Base-by-base conservation (phyloP, 106 monocot species). In the Acanthochlamys bracteata region DNA sequence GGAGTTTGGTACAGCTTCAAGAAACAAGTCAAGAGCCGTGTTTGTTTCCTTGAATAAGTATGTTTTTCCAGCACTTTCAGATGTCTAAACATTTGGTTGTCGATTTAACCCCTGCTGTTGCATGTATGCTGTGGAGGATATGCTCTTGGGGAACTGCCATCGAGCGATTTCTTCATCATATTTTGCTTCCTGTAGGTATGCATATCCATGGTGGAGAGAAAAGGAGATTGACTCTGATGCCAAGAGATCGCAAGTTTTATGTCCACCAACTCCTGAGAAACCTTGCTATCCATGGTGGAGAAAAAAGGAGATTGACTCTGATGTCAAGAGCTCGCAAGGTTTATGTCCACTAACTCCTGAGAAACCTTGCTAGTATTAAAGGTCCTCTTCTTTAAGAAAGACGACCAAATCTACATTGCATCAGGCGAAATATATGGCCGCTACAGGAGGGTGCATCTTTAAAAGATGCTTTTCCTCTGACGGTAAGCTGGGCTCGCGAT, bases 251-350 rank as follows among this genome's bases (percentile, higher is more conserved):
- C 83, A 82, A 72, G 95, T 90, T 40, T 46, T 83, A 43, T 93
- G 93, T 61, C 93, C 93, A 54, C 89, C 85, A 41, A 93, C 93
- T 25, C 93, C 93, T 39, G 93, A 93, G 67, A n/a, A n/a, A n/a
- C n/a, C n/a, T n/a, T n/a, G n/a, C n/a, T 90, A 90, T 78, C 90
- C 82, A 64, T 87, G 95, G 90, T 90, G 95, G 95, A 79, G 87
- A 74, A 90, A 95, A 54, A 95, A 95, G 74, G 95, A 90, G 71
- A 95, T 95, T 26, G 67, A 78, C 51, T 90, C 90, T 25, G 73
- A 73, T 74, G 72, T 75, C 24, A 95, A 78, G 78, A 87, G 95
- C 69, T 73, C 71, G 64, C 83, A 82, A 72, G 95, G 95, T 40
- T 46, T 83, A 43, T 93, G 93, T 61, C 93, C 93, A 54, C 89